Evolutionary conservation across 768 basidiomycete genomes (phyloP).

Genomic region (Pleurotus sapidus): DNA sequence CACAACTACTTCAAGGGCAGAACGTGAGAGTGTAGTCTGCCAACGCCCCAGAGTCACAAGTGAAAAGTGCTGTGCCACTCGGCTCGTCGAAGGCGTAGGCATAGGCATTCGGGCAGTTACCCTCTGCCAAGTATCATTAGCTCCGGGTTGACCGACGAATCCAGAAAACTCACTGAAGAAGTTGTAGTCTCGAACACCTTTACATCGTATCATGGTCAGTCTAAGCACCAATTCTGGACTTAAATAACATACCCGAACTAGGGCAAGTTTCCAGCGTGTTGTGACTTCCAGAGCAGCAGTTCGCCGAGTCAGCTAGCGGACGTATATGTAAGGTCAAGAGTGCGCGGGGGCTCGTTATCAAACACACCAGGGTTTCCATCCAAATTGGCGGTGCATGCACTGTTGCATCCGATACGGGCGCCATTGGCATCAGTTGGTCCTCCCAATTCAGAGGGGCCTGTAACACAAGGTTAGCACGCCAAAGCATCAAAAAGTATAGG

Average conservation of each 20-base stretch:
- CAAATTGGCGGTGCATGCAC: conserved; percentile 42
- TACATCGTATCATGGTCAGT: not conserved
- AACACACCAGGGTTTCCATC: conserved; percentile 23
- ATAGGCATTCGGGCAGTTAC: conserved; percentile 29
- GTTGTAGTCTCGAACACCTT: conserved; percentile 21
- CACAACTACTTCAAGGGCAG: conserved; percentile 21
- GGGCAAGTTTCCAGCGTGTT: conserved; percentile 33
- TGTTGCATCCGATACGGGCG: conserved; percentile 51
- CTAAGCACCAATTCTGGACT: not conserved
- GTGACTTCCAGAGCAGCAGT: conserved; percentile 32
- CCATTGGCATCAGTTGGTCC: conserved; percentile 47
- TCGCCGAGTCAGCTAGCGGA: conserved; percentile 19
- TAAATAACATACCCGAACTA: conserved; percentile 18
- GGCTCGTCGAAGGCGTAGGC: conserved; percentile 45
- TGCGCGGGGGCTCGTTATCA: not conserved
- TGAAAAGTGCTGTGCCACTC: conserved; percentile 43
- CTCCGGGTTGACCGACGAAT: not conserved
- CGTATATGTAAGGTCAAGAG: not conserved
- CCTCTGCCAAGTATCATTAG: conserved; percentile 16
- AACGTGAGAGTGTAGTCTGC: conserved; percentile 36
- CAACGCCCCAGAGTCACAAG: conserved; percentile 24
- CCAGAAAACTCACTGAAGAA: conserved; percentile 17
- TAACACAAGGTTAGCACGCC: not conserved
- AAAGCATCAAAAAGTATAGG: not conserved
- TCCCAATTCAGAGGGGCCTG: conserved; percentile 32